Conservation (phyloP, 106 monocot species). For the Platanthera guangdongensis region DNA sequence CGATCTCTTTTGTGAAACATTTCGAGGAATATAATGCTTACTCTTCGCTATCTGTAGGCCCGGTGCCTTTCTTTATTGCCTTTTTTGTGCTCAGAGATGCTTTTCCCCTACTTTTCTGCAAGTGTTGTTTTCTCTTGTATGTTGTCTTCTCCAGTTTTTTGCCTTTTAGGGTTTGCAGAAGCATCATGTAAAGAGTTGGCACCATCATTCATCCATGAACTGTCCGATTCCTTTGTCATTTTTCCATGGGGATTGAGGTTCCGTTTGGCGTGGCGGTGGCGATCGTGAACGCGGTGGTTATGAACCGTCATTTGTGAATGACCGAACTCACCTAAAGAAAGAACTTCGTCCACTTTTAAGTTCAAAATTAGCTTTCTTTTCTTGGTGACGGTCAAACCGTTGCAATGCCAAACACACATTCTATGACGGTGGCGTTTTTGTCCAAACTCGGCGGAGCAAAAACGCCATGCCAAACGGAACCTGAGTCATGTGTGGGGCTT, state of each 20-base stretch:
- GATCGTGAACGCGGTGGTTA: no score
- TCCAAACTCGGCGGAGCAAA: no score
- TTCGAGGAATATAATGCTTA: background rate
- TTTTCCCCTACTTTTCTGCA: background rate
- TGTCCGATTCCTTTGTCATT: background rate
- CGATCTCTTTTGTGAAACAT: background rate
- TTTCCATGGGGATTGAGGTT: background rate
- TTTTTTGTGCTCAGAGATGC: background rate
- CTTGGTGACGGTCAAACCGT: no score
- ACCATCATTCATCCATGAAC: background rate
- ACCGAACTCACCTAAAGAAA: no score
- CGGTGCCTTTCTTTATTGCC: background rate
- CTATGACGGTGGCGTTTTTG: no score
- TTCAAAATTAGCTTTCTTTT: no score
- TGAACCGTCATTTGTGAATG: no score
- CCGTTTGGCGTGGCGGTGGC: no score
- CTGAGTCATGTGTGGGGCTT: no score
- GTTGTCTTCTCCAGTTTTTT: background rate
- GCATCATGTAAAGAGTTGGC: background rate
- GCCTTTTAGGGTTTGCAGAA: background rate
- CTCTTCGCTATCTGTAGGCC: background rate
- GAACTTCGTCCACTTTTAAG: no score
- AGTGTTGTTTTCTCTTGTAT: background rate
- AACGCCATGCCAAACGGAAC: no score
- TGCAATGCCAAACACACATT: no score